phyloP scores from a whole-genome alignment of 2,329 filamentous ascomycete species.

The Alternaria sp. region DNA sequence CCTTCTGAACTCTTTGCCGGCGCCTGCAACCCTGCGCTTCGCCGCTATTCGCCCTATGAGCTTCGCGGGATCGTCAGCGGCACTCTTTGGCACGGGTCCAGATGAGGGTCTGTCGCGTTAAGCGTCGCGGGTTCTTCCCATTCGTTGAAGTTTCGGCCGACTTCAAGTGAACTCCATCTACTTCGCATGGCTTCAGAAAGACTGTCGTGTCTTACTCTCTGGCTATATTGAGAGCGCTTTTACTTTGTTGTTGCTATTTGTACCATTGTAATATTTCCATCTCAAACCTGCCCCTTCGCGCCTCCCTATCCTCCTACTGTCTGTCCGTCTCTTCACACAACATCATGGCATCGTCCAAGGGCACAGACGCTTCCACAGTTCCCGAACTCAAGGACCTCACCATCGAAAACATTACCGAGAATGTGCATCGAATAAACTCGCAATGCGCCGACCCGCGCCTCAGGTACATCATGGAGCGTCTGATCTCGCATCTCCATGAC shows the following conservation, averaged over 20 bases:
- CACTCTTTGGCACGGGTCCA: neutral
- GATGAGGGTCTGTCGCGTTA: neutral
- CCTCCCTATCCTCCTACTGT: neutral
- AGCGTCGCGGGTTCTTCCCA: conserved; percentile 18
- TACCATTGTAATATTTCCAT: neutral
- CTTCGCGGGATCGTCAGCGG: conserved; percentile 15
- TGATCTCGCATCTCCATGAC: conserved; percentile 81
- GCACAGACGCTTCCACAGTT: conserved; percentile 16
- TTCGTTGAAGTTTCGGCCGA: conserved; percentile 5
- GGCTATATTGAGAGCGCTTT: neutral
- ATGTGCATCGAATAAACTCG: conserved; percentile 77
- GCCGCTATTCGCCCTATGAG: conserved; percentile 17
- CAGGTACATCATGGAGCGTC: conserved; percentile 74
- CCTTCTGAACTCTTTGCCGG: conserved; percentile 22
- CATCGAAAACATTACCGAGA: conserved; percentile 81
- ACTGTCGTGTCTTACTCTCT: neutral
- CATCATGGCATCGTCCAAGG: conserved; percentile 9
- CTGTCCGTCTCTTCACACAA: neutral
- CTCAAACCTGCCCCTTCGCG: neutral
- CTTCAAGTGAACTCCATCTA: conserved; percentile 1
- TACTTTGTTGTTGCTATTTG: neutral
- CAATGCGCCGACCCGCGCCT: conserved; percentile 70
- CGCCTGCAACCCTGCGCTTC: neutral
- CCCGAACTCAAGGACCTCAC: conserved; percentile 68
- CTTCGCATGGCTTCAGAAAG: neutral